Evolutionary conservation across 257 asterid genomes (phyloP), one percentile per base, ranked within the genome.

Genomic region (Eustoma russellianum): DNA sequence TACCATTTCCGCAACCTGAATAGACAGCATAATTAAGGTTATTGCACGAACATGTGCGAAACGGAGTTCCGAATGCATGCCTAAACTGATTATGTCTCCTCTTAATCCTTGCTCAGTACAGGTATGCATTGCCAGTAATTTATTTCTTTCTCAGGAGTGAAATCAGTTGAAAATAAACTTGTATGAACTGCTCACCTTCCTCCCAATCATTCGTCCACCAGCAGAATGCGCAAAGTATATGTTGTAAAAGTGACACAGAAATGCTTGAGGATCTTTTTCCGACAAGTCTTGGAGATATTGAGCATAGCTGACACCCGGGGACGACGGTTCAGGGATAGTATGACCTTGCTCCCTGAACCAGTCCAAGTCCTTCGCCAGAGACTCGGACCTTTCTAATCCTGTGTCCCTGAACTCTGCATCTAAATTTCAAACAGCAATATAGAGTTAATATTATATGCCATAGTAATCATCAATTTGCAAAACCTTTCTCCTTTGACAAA

Each of bases 121-220:
- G 3, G 30, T 24, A 24, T 24, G 3, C 30, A 24, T 24, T 24
- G 3, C 30, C 30, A 24, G 30, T 24, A 24, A 24, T 24, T 24
- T 24, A 24, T 24, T 24, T 24, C 30, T 24, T 24, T 24, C 3
- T 24, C 30, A 24, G 30, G 30, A 24, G 30, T 24, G 30, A 24
- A 24, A 24, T 24, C 30, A 24, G 30, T 24, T 4, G 30, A 24
- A 24, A 24, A 24, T 24, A 24, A 24, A 24, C 48, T n/a, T 8
- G 18, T n/a, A 5, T 48, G 43, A 41, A 17, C 12, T 13, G 18
- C 47, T 55, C 17, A 91, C 98, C 96, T 91, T 91, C 66, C 68
- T 79, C 69, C 98, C 98, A 0, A 91, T 91, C 98, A 91, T 91
- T 71, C 97, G 77, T 44, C 98, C 98, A 62, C 98, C 98, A 64